Evolutionary conservation across 352 stramenopile genomes (phyloP).

Genomic region (Phytopythium delawarense): DNA sequence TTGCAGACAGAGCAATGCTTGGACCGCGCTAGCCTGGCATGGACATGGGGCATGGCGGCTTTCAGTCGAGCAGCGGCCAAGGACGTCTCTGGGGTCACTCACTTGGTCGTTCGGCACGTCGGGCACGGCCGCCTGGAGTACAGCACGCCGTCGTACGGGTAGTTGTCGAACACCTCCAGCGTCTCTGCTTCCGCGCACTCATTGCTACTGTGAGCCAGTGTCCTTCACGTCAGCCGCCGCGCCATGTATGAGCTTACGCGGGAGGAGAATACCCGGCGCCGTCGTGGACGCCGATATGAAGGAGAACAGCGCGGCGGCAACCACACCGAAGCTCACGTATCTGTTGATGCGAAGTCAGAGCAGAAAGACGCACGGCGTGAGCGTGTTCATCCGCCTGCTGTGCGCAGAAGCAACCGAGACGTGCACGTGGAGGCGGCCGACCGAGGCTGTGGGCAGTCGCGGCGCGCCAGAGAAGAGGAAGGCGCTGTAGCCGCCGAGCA

Average conservation of each 20-base stretch:
- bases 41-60: background rate
- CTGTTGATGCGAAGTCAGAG: background rate
- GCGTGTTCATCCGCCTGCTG: background rate
- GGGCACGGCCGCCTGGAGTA: conserved; percentile 31
- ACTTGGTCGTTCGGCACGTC: conserved; percentile 54
- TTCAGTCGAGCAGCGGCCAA: background rate
- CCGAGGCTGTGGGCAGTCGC: conserved; percentile 34
- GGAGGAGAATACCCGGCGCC: conserved; percentile 34
- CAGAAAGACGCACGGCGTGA: conserved; percentile 2
- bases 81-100: background rate
- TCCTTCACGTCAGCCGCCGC: background rate
- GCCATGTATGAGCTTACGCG: conserved; percentile 23
- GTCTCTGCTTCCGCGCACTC: conserved; percentile 23
- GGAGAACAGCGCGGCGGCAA: conserved; percentile 39
- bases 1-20: conserved; percentile 71
- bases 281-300: conserved; percentile 47
- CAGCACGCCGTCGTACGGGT: conserved; percentile 42
- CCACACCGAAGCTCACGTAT: conserved; percentile 30
- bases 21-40: conserved; percentile 44
- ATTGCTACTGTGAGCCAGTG: background rate
- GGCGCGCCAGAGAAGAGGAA: conserved; percentile 47
- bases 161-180: conserved; percentile 48
- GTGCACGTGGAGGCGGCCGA: conserved; percentile 37
- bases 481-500: conserved; percentile 47
- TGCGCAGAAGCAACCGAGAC: conserved; percentile 8